These are phyloP conservation scores for Agrocybe pediades DNA, from an alignment of 768 basidiomycete genomes.

Conservation along the genomic window DNA sequence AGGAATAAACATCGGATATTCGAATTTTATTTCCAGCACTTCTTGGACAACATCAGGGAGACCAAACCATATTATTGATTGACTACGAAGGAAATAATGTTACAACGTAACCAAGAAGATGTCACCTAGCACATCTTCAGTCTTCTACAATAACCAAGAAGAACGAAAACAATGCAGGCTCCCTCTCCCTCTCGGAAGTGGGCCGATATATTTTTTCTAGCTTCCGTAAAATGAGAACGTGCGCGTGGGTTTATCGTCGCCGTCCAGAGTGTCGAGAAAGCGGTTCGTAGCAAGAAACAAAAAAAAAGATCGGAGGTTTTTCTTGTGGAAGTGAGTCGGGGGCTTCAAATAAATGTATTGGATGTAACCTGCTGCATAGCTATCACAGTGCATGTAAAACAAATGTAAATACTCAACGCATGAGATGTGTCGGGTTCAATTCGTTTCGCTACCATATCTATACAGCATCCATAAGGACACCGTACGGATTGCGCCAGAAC, in stretches of 20 bases:
- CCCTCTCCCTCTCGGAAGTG: conserved; percentile 19
- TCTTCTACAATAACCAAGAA: conserved; percentile 2
- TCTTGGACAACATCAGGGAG: not conserved
- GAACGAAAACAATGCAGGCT: conserved; percentile 25
- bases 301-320: not conserved
- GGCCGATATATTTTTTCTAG: conserved; percentile 49
- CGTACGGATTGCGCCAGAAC: conserved; percentile 20
- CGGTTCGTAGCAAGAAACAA: conserved; percentile 4
- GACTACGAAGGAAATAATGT: not conserved
- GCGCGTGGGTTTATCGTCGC: conserved; percentile 69
- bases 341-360: not conserved
- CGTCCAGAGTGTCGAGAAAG: conserved; percentile 99
- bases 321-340: too few relatives aligned
- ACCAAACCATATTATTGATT: too few relatives aligned
- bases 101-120: conserved; percentile 3
- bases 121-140: conserved; percentile 26
- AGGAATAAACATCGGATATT: conserved; percentile 5
- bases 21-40: not conserved
- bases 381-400: not conserved
- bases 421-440: conserved; percentile 17
- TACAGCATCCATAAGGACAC: conserved; percentile 24
- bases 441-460: conserved; percentile 21
- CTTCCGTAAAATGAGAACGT: conserved; percentile 97
- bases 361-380: not conserved
- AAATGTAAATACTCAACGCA: conserved; percentile 6